phyloP scores from a whole-genome alignment of 495 filamentous ascomycete genomes.

The Cairneyella variabilis region DNA sequence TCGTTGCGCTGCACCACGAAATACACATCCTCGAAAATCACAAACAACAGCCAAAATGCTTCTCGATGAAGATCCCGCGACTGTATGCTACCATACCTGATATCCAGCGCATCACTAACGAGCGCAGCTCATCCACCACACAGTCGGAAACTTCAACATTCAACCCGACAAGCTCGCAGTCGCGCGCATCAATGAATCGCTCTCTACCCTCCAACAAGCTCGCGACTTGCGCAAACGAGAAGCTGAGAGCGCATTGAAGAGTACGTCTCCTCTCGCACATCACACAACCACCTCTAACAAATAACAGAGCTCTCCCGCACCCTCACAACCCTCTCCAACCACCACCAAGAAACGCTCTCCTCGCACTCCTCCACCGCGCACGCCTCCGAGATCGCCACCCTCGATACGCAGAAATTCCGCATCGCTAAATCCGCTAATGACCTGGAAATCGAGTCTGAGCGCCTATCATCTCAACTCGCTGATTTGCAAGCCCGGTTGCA shows the following conservation, averaged over 20 bases:
- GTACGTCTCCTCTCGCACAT: conserved; percentile 26
- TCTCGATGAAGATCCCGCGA: conserved; percentile 91
- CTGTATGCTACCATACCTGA: conserved; percentile 46
- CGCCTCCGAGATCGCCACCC: conserved; percentile 72
- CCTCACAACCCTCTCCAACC: conserved; percentile 60
- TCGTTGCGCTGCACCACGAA: too few relatives aligned
- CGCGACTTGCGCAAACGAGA: conserved; percentile 73
- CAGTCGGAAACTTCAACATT: conserved; percentile 92
- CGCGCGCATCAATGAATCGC: conserved; percentile 79
- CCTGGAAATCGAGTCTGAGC: conserved; percentile 86
- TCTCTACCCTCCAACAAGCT: conserved; percentile 71
- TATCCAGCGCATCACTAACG: conserved; percentile 19
- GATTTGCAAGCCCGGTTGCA: conserved; percentile 71
- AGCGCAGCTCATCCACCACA: conserved; percentile 78
- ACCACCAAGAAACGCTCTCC: conserved; percentile 66
- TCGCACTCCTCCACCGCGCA: conserved; percentile 72
- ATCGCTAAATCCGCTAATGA: conserved; percentile 84
- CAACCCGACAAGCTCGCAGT: conserved; percentile 79
- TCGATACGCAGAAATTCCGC: conserved; percentile 93
- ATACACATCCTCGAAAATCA: too few relatives aligned
- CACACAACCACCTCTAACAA: neutral
- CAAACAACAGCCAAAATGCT: conserved; percentile 71
- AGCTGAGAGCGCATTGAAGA: conserved; percentile 65
- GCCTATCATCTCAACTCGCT: conserved; percentile 76
- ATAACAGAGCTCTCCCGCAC: conserved; percentile 62